Percentiles rank a stretch among this genome's conserved stretches.
Conservation (phyloP, 768 basidiomycete genomes). For the Daedaleopsis sinensis region DNA sequence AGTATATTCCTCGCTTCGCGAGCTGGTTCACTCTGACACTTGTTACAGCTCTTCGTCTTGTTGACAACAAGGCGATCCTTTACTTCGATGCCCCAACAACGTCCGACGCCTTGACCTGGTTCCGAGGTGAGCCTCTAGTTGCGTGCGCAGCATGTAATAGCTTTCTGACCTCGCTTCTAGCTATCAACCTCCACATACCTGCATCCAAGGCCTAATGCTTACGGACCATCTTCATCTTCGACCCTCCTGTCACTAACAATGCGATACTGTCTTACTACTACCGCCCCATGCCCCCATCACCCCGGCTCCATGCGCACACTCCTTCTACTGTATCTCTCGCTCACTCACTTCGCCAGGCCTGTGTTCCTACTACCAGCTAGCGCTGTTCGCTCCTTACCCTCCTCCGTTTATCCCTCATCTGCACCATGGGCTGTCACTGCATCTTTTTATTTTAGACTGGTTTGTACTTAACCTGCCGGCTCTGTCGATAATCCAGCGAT, state of each 20-base stretch:
- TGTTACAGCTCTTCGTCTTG: slow-evolving; percentile 72
- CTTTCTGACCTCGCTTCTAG: slow-evolving; percentile 39
- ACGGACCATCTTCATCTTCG: slow-evolving; percentile 14
- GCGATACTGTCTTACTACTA: slow-evolving; percentile 18
- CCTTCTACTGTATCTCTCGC: slow-evolving; percentile 21
- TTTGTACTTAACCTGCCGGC: slow-evolving; percentile 23
- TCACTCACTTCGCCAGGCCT: slow-evolving; percentile 15
- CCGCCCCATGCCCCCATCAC: slow-evolving; percentile 12
- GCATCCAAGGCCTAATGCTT: slow-evolving; percentile 67
- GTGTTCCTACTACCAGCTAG: slow-evolving; percentile 17
- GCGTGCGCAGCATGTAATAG: slow-evolving; percentile 1
- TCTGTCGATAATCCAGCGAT: slow-evolving; percentile 22
- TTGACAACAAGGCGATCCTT: slow-evolving; percentile 89
- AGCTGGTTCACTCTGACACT: neutral
- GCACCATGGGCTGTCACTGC: slow-evolving; percentile 22
- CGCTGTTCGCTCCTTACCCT: slow-evolving; percentile 19
- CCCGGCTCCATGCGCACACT: slow-evolving; percentile 20
- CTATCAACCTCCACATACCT: slow-evolving; percentile 89
- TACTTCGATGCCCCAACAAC: slow-evolving; percentile 87
- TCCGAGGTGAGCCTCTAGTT: slow-evolving; percentile 61
- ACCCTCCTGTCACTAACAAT: slow-evolving; percentile 14
- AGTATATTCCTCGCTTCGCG: slow-evolving; percentile 15
- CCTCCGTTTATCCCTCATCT: slow-evolving; percentile 11
- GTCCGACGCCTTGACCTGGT: slow-evolving; percentile 88
- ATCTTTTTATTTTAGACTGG: slow-evolving; percentile 25